Evolutionary conservation across 768 basidiomycete genomes (phyloP).

Genomic region (Sporobolomyces phaffii): DNA sequence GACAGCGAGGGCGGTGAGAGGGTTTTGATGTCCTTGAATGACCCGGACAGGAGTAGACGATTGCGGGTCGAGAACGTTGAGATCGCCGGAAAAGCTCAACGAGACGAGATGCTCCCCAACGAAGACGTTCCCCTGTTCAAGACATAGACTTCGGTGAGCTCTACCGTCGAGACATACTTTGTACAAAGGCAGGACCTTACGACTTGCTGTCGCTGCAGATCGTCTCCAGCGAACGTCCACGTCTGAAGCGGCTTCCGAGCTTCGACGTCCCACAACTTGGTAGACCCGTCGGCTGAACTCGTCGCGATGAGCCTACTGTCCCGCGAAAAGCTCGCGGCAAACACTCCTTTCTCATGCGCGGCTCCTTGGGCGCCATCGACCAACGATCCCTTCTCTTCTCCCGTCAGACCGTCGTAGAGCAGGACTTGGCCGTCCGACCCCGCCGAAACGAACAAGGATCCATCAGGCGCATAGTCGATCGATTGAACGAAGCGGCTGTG

Average conservation of each 20-base stretch:
- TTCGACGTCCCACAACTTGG: slow-evolving; percentile 83
- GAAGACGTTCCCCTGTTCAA: slow-evolving; percentile 27
- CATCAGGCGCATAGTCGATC: slow-evolving; percentile 71
- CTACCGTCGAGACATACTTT: neutral
- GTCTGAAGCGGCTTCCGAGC: slow-evolving; percentile 54
- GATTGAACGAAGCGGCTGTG: slow-evolving; percentile 93
- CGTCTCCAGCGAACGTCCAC: slow-evolving; percentile 36
- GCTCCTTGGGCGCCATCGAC: neutral
- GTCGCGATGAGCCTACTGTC: slow-evolving; percentile 27
- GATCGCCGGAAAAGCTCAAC: slow-evolving; percentile 30
- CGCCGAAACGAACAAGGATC: slow-evolving; percentile 78
- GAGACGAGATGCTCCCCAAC: slow-evolving; percentile 24
- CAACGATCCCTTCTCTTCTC: slow-evolving; percentile 68
- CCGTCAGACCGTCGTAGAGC: slow-evolving; percentile 85
- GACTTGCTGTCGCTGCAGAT: slow-evolving; percentile 27
- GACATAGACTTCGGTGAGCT: too few species aligned
- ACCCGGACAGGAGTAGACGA: slow-evolving; percentile 2
- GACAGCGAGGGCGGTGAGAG: slow-evolving; percentile 30
- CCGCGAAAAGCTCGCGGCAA: slow-evolving; percentile 21
- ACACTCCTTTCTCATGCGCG: slow-evolving; percentile 33
- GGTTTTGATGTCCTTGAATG: slow-evolving; percentile 33
- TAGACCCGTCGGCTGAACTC: slow-evolving; percentile 59
- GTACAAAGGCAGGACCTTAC: neutral
- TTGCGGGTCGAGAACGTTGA: slow-evolving; percentile 32
- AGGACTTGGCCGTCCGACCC: slow-evolving; percentile 87